Conservation (phyloP, 2,329 filamentous ascomycete species). For the Epichloe sp. region DNA sequence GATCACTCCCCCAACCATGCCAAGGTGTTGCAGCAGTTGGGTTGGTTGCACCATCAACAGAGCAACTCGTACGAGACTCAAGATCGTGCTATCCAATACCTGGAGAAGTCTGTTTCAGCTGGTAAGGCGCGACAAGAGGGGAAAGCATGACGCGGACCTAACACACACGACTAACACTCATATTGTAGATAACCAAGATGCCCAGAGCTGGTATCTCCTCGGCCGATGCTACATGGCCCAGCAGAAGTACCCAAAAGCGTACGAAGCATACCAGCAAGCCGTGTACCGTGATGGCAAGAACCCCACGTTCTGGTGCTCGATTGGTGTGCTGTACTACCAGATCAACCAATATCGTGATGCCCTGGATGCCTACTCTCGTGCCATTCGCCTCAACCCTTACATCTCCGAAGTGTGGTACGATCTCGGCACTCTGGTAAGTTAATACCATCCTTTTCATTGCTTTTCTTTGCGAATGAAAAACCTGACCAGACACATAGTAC, state of each 20-base stretch:
- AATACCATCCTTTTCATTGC: slow-evolving; percentile 20
- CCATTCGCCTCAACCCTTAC: slow-evolving; percentile 91
- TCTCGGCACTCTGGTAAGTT: slow-evolving; percentile 71
- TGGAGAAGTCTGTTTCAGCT: slow-evolving; percentile 90
- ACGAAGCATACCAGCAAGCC: slow-evolving; percentile 96
- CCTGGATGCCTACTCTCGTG: slow-evolving; percentile 90
- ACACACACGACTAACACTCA: not conserved
- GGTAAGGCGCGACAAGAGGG: slow-evolving; percentile 40
- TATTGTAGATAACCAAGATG: slow-evolving; percentile 72
- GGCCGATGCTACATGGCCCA: slow-evolving; percentile 99
- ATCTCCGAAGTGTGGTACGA: slow-evolving; percentile 99
- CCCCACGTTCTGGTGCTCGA: slow-evolving; percentile 98
- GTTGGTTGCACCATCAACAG: slow-evolving; percentile 95
- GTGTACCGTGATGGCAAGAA: slow-evolving; percentile 97
- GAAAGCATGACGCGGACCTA: not conserved
- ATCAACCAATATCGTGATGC: slow-evolving; percentile 99
- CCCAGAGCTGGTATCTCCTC: slow-evolving; percentile 96
- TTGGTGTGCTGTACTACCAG: slow-evolving; percentile 96
- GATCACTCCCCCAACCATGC: slow-evolving; percentile 89
- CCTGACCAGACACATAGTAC: slow-evolving; percentile 43
- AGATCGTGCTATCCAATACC: slow-evolving; percentile 89
- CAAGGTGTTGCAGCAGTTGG: slow-evolving; percentile 94
- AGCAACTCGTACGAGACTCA: slow-evolving; percentile 84
- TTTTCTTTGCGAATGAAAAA: not conserved
- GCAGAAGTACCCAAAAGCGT: slow-evolving; percentile 96